Percentiles rank a stretch among this genome's conserved stretches.
phyloP scores from a whole-genome alignment of 2,329 filamentous ascomycete species.

The Pyricularia pennisetigena region DNA sequence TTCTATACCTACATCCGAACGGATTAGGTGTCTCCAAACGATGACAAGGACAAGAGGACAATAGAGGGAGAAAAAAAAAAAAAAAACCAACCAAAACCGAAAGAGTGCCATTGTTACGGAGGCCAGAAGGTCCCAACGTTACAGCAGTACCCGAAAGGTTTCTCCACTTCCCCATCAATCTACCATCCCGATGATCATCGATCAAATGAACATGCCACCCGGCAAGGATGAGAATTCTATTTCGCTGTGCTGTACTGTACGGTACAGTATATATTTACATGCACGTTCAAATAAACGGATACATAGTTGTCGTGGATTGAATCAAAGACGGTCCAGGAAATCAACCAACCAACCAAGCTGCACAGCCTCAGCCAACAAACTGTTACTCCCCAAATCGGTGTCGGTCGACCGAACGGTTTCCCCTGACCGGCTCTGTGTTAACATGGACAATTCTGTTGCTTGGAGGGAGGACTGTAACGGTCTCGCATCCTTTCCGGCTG shows the following conservation, averaged over 20 bases:
- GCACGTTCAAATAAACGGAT: background rate
- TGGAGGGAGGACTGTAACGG: background rate
- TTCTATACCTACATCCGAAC: background rate
- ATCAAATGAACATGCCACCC: background rate
- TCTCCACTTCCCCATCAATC: background rate
- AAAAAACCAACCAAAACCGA: background rate
- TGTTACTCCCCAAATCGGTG: background rate
- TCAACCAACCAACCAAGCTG: background rate
- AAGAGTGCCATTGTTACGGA: background rate
- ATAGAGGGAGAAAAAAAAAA: background rate
- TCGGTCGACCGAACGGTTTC: background rate
- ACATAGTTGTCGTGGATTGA: background rate
- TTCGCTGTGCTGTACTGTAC: background rate
- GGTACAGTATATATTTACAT: too few relatives aligned
- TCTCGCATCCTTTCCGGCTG: background rate
- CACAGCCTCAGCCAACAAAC: background rate
- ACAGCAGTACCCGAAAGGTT: background rate
- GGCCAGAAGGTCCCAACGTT: background rate
- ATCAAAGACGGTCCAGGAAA: background rate
- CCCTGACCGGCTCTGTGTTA: background rate
- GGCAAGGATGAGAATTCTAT: background rate
- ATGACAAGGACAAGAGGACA: background rate
- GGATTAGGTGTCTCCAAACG: background rate
- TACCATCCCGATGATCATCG: background rate
- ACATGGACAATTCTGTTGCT: background rate